Conservation (phyloP, 2,329 filamentous ascomycete species). For the Pezicula carpinea region DNA sequence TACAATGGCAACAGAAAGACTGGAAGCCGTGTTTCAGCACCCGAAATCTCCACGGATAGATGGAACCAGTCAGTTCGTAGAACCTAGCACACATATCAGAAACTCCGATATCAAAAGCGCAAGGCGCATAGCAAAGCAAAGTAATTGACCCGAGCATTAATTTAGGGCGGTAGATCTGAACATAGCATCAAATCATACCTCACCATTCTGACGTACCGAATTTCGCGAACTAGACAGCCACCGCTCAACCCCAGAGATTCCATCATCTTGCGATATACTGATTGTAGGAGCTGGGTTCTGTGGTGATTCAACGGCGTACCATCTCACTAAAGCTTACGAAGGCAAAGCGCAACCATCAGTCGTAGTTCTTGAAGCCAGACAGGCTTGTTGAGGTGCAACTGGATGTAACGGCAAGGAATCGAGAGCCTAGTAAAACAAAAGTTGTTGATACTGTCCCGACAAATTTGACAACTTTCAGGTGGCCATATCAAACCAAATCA, state of each 20-base stretch:
- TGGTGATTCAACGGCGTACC: not conserved
- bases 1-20: too few relatives aligned
- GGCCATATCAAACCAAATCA: conserved; percentile 39
- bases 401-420: not conserved
- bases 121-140: too few relatives aligned
- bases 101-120: too few relatives aligned
- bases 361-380: not conserved
- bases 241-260: not conserved
- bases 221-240: not conserved
- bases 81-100: too few relatives aligned
- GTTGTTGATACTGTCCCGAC: too few relatives aligned
- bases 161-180: too few relatives aligned
- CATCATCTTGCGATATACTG: not conserved
- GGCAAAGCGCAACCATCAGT: not conserved
- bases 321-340: not conserved
- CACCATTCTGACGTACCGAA: not conserved
- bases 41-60: too few relatives aligned
- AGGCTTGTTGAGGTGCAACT: not conserved
- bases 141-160: too few relatives aligned
- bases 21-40: too few relatives aligned
- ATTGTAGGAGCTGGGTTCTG: not conserved
- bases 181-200: not conserved
- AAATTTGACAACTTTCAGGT: too few relatives aligned
- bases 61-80: too few relatives aligned
- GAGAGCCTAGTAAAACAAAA: too few relatives aligned